These are phyloP conservation scores for Silene conica DNA, from an alignment of 148 eudicot genomes.

Conservation along the genomic window DNA sequence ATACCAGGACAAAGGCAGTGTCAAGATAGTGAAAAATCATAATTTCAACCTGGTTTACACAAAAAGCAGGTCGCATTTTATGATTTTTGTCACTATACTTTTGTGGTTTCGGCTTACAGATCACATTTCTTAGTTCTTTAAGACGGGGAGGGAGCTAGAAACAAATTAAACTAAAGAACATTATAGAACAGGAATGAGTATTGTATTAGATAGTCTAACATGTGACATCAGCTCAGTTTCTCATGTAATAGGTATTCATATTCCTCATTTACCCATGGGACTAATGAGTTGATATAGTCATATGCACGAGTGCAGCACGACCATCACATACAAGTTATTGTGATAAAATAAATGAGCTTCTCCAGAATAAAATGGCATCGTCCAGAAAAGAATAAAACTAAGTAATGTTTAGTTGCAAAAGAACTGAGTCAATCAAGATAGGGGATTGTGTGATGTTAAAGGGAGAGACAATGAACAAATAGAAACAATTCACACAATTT, in stretches of 20 bases:
- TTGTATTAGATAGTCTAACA: not conserved
- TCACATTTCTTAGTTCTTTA: not conserved
- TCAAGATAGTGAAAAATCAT: constrained; percentile 3
- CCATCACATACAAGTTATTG: no score
- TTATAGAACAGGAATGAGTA: not conserved
- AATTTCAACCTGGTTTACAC: not conserved
- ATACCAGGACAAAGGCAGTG: not conserved
- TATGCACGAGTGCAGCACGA: no score
- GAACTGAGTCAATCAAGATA: not conserved
- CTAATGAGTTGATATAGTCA: not conserved
- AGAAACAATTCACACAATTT: not conserved
- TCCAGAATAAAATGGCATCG: no score
- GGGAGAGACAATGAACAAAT: not conserved
- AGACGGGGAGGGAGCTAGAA: not conserved
- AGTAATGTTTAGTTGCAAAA: no score
- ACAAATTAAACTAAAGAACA: not conserved
- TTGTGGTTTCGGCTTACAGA: not conserved
- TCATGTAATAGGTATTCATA: not conserved
- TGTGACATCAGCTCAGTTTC: not conserved
- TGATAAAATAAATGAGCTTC: no score
- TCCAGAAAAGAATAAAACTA: no score
- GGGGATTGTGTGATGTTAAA: not conserved
- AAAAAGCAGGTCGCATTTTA: not conserved
- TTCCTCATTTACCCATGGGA: not conserved
- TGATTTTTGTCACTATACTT: not conserved